phyloP scores from a whole-genome alignment of 257 asterid species.

The Verbena officinalis region DNA sequence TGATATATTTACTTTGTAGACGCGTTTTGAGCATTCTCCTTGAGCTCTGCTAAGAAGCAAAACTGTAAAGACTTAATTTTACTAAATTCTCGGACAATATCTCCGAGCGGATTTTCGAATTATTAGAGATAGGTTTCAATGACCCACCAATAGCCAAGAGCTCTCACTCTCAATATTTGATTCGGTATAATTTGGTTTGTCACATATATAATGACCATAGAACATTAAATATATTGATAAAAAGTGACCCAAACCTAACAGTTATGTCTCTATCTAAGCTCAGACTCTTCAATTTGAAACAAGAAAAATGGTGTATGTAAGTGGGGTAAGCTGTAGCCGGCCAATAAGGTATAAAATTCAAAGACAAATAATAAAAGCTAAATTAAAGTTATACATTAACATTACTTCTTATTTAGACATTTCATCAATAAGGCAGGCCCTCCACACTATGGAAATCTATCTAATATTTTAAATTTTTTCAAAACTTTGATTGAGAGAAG shows the following conservation, averaged over 20 bases:
- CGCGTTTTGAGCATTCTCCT: no score
- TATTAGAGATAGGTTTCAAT: no score
- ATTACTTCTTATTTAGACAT: constrained; percentile 34
- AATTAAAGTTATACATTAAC: constrained; percentile 25
- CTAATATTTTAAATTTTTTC: not conserved
- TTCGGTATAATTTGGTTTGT: constrained; percentile 13
- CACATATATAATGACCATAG: constrained; percentile 23
- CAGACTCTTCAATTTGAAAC: constrained; percentile 35
- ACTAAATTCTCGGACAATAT: no score
- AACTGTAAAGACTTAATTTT: no score
- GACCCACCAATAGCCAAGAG: constrained; percentile 15
- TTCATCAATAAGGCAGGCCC: constrained; percentile 45
- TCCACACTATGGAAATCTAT: constrained; percentile 39
- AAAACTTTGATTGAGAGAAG: not conserved
- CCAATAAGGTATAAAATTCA: constrained; percentile 41
- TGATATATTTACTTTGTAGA: no score
- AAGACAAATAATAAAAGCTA: constrained; percentile 37
- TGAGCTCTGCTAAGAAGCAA: no score
- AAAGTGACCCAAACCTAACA: constrained; percentile 36
- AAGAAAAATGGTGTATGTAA: constrained; percentile 7
- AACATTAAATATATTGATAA: not conserved
- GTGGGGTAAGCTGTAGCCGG: constrained; percentile 44
- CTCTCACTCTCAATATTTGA: constrained; percentile 24
- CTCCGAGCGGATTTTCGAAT: no score
- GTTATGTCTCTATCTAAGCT: constrained; percentile 36